These are phyloP conservation scores for Kwoniella mangroviensis DNA, from an alignment of 768 basidiomycete species.

Conservation along the genomic window DNA sequence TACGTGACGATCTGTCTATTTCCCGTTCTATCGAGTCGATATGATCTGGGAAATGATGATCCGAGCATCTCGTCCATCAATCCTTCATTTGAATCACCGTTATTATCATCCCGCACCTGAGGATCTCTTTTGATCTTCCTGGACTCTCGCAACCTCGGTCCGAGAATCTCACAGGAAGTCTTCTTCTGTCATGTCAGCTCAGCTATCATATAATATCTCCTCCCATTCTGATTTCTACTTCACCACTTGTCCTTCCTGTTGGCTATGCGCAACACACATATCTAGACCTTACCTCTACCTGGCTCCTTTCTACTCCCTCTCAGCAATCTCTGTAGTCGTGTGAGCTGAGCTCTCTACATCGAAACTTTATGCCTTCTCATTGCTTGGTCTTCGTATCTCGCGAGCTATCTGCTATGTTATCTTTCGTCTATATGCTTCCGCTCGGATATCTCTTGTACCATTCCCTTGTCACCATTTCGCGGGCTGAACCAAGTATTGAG, in stretches of 20 bases:
- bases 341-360: no score
- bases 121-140: neutral
- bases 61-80: neutral
- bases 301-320: no score
- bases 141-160: neutral
- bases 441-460: neutral
- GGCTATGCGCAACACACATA: no score
- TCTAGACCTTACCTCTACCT: no score
- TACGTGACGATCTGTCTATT: neutral
- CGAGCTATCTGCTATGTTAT: neutral
- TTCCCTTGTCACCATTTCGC: neutral
- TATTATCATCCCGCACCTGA: neutral
- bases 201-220: no score
- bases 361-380: no score
- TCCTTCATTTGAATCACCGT: neutral
- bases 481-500: neutral
- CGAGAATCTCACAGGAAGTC: neutral
- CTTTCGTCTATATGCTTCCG: neutral
- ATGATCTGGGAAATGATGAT: slow-evolving; percentile 1
- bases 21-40: neutral
- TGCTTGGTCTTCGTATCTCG: no score
- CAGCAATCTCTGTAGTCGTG: no score
- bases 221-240: no score
- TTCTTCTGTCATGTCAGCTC: no score
- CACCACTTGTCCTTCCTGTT: no score